Conservation (phyloP, 1,284 basidiomycete species). For the Rhizopogon parksii region DNA sequence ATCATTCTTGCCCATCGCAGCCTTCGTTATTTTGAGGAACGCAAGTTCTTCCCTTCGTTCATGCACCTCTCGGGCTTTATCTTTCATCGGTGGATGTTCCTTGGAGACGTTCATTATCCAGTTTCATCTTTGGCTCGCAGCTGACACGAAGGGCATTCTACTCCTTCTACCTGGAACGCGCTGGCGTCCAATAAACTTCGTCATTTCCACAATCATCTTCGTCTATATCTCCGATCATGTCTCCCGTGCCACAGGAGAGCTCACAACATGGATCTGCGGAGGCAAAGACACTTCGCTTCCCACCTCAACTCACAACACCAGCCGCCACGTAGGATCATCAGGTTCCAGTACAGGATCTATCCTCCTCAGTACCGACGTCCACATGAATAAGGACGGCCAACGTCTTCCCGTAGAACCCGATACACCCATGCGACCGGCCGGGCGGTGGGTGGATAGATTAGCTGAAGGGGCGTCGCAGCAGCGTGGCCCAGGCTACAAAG, state of each 20-base stretch:
- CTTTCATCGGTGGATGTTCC: conserved; percentile 77
- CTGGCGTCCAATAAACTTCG: conserved; percentile 70
- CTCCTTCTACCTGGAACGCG: conserved; percentile 69
- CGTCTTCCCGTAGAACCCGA: conserved; percentile 19
- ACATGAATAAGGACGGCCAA: background rate
- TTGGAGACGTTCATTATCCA: conserved; percentile 86
- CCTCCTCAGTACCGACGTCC: conserved; percentile 7
- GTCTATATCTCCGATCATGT: conserved; percentile 74
- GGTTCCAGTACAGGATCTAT: conserved; percentile 8
- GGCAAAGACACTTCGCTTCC: conserved; percentile 30
- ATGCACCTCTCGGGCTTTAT: conserved; percentile 61
- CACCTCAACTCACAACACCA: conserved; percentile 10
- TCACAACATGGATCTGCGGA: conserved; percentile 67
- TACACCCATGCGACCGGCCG: conserved; percentile 32
- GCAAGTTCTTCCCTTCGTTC: conserved; percentile 66
- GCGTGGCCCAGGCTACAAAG: conserved; percentile 22
- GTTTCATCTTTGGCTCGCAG: conserved; percentile 85
- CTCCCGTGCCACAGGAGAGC: conserved; percentile 64
- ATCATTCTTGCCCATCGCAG: conserved; percentile 73
- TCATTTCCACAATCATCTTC: conserved; percentile 71
- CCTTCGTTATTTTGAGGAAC: conserved; percentile 73
- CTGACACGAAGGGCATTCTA: conserved; percentile 79
- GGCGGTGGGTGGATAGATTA: conserved; percentile 52
- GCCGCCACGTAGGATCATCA: conserved; percentile 9
- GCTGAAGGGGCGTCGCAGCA: conserved; percentile 31